phyloP scores from a whole-genome alignment of 495 filamentous ascomycete genomes.

The Aspergillus bertholletiae region DNA sequence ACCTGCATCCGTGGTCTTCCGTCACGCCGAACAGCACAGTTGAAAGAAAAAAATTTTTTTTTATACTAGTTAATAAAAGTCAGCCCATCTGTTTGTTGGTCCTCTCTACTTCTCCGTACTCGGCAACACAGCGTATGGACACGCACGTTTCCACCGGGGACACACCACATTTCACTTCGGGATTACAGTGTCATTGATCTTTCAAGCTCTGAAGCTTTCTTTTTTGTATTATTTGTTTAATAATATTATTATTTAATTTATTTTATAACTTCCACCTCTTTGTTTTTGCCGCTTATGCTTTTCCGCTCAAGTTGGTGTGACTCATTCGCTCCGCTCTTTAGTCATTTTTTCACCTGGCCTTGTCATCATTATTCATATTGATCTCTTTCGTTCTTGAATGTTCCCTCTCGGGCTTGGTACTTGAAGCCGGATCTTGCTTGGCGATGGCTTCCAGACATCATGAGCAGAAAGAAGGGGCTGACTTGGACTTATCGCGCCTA shows the following conservation, averaged over 20 bases:
- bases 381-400: neutral
- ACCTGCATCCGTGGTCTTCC: constrained; percentile 31
- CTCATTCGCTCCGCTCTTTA: neutral
- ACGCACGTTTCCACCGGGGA: neutral
- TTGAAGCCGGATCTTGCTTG: too few relatives aligned
- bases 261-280: neutral
- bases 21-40: constrained; percentile 13
- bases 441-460: too few relatives aligned
- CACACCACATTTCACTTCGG: neutral
- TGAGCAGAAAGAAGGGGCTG: too few relatives aligned
- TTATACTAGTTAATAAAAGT: too few relatives aligned
- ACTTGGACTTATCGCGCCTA: too few relatives aligned
- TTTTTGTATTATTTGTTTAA: too few relatives aligned
- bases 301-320: neutral
- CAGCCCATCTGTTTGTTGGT: too few relatives aligned
- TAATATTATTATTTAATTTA: too few relatives aligned
- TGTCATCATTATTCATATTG: neutral
- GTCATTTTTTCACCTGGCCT: neutral
- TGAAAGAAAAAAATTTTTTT: neutral
- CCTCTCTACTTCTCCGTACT: too few relatives aligned
- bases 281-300: neutral
- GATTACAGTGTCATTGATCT: neutral
- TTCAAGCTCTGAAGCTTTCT: neutral
- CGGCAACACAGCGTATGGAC: neutral
- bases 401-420: neutral